A percentile compares a stretch with the other conserved stretches of the same genome.
Evolutionary conservation across 2,329 filamentous ascomycete genomes (phyloP).

Genomic region (Ceratocystis lukuohia): DNA sequence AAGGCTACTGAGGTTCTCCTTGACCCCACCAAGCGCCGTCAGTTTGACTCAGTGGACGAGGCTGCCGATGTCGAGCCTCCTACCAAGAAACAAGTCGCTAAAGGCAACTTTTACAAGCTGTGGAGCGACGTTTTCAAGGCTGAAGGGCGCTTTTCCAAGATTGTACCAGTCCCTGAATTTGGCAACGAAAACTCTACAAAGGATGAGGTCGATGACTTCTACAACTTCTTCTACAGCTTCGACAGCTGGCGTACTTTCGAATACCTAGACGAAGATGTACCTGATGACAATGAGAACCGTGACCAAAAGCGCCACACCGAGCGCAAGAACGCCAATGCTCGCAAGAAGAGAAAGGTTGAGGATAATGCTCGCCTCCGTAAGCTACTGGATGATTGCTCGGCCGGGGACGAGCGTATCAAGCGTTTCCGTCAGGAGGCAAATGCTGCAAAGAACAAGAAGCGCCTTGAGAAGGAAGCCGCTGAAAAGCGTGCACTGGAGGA

Average conservation of each 20-base stretch:
- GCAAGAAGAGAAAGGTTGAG: conserved; percentile 99
- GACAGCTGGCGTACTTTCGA: conserved; percentile 97
- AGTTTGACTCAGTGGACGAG: conserved; percentile 95
- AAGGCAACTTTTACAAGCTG: conserved; percentile 88
- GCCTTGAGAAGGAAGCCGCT: conserved; percentile 76
- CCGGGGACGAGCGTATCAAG: conserved; percentile 90
- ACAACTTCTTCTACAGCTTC: conserved; percentile 99
- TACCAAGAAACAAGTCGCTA: conserved; percentile 74
- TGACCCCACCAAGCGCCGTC: conserved; percentile 81
- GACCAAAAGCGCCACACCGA: conserved; percentile 98
- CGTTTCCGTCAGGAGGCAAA: conserved; percentile 84
- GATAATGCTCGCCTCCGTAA: conserved; percentile 84
- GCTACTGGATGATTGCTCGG: conserved; percentile 74
- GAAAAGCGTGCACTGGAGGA: conserved; percentile 80
- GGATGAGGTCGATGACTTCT: conserved; percentile 87
- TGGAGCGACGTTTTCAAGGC: conserved; percentile 85
- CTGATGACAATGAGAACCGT: conserved; percentile 96
- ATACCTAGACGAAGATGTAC: conserved; percentile 97
- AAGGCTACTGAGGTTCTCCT: conserved; percentile 89
- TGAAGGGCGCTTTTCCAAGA: conserved; percentile 85
- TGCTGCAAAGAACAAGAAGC: conserved; percentile 93
- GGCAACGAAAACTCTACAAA: conserved; percentile 73
- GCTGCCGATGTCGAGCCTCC: conserved; percentile 84
- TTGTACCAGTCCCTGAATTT: conserved; percentile 73
- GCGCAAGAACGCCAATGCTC: conserved; percentile 93